Evolutionary conservation across 2,329 filamentous ascomycete genomes (phyloP), one percentile per base, ranked within the genome.

Genomic region (Epichloe festucae): DNA sequence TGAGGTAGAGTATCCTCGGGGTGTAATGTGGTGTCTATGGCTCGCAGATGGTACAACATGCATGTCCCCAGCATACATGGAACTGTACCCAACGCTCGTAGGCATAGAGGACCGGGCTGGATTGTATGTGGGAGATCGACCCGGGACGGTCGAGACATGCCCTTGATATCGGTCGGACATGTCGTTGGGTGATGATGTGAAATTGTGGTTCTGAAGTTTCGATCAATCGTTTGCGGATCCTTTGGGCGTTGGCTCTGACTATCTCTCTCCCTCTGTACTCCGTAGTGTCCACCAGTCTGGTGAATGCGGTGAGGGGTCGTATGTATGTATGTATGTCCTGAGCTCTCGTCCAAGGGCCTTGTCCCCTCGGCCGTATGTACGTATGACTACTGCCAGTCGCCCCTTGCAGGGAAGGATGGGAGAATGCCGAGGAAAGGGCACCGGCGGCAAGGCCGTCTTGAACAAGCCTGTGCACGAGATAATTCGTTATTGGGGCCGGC

Each of bases 21-120:
- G 65, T 14, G 65, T 60, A 31, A 54, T 62, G 48, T 69, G 66
- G 53, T 60, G 63, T 52, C 64, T 60, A 21, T 67, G 62, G 21
- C 62, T 60, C 34, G 66, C 60, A n/a, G 70, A 62, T 17, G 77
- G 76, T 60, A 78, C 67, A 56, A 74, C 71, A 56, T 81, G 76
- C 53, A 77, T 68, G 58, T 81, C 78, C 49, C 74, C 73, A 53
- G 69, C 68, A 56, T 78, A 78, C 52, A 72, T 65, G 53, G 72
- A 68, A 59, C 67, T 72, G 61, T 76, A 76, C 23, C 71, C 73
- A 49, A 75, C 65, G 59, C 70, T 71, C 46, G 72, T 68, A 17
- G 78, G 78, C 62, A 81, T 63, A 31, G 77, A 79, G 47, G 74
- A 65, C 53, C 77, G 73, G 52, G 74, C 76, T 46, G 77, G 75